Evolutionary conservation across 495 filamentous ascomycete species (phyloP), one percentile per base, ranked within the genome.

Genomic region (Podospora appendiculata): DNA sequence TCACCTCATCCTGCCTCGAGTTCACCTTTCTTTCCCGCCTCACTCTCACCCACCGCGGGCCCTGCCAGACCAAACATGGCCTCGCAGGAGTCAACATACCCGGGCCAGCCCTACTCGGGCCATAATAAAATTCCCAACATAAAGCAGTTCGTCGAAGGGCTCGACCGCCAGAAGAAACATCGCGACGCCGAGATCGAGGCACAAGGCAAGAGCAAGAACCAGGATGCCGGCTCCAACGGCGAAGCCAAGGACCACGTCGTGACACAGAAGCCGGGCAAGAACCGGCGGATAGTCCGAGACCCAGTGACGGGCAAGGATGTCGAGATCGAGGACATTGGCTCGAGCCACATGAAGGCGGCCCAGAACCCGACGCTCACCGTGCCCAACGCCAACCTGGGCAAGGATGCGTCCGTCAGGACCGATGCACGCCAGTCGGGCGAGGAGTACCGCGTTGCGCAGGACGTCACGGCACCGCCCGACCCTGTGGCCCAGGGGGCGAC

Each of bases 381-480:
- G 9, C 88, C 88, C 9, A 97, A 95, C 71, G 85, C 86, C n/a
- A 94, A 95, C 61, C 65, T 96, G 13, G 80, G 81, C 51, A 87
- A 85, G 63, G 72, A 82, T 6, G 86, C 89, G 63, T 63, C 79
- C 3, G 74, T 87, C 19, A 80, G 84, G 60, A 87, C 86, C 0
- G 74, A 83, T 8, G 46, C 82, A 1, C 71, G 52, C 0, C 70
- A 73, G 47, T 74, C 83, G 0, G 77, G 82, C 10, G 73, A 81
- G 35, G 85, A 91, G 55, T 97, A 97, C 68, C 85, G 84, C 54
- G 58, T 85, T 48, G 87, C 81, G 7, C 92, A 96, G 66, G 92
- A 97, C 62, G 71, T 93, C 50, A 96, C 92, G 4, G 87, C 92
- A 2, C 92, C 92, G 6, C 92, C 90, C 1, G 91, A 94, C 58